Evolutionary conservation across 805 yeast genomes (phyloP).

Genomic region (Cephaloascus fragrans): DNA sequence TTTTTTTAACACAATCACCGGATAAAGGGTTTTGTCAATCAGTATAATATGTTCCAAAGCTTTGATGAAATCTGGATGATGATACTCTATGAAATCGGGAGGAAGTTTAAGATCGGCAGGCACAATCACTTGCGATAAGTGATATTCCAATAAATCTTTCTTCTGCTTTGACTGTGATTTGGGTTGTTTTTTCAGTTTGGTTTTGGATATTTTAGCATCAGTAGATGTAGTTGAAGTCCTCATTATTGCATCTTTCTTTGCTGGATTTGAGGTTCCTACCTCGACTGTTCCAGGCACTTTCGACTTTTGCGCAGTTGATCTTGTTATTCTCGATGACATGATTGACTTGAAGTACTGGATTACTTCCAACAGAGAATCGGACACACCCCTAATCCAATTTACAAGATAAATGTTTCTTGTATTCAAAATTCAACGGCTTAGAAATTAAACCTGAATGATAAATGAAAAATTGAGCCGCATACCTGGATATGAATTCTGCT

Average conservation of each 20-base stretch:
- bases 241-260: not conserved
- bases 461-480: not conserved
- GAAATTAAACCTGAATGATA: not conserved
- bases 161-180: not conserved
- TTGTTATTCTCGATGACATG: not conserved
- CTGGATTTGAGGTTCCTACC: not conserved
- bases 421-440: not conserved
- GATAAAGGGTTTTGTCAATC: conserved; percentile 25
- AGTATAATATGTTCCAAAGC: conserved; percentile 21
- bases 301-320: not conserved
- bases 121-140: not conserved
- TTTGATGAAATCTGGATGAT: conserved; percentile 18
- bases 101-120: conserved; percentile 9
- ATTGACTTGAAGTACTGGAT: too few relatives aligned
- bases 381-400: not conserved
- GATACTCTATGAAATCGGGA: conserved; percentile 10
- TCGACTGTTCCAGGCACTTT: too few relatives aligned
- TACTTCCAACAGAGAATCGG: not conserved
- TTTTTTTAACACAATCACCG: conserved; percentile 13
- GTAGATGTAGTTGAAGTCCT: too few relatives aligned
- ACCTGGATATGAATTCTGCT: not conserved
- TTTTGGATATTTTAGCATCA: too few relatives aligned
- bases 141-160: not conserved
- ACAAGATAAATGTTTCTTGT: not conserved
- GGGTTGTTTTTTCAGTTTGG: not conserved